phyloP scores from a whole-genome alignment of 1,139 yeast species.

The Sugiyamaella neomexicana region DNA sequence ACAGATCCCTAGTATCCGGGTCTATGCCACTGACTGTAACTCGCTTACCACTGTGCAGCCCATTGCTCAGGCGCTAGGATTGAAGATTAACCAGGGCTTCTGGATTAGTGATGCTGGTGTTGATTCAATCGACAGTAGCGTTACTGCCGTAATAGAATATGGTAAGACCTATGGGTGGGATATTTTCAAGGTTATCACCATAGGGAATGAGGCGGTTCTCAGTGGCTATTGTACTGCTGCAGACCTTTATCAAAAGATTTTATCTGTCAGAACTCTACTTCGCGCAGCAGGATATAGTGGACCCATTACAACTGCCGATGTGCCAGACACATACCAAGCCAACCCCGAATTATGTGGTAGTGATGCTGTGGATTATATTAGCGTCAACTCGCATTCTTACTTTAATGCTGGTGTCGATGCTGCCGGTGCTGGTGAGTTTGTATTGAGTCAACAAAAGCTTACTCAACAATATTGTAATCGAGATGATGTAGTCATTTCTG shows the following conservation, averaged over 20 bases:
- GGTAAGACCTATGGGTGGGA: constrained; percentile 56
- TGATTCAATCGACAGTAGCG: constrained; percentile 63
- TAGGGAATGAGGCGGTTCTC: constrained; percentile 85
- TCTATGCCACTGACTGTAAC: constrained; percentile 85
- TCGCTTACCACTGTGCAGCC: constrained; percentile 67
- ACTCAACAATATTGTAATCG: constrained; percentile 47
- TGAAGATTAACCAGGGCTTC: constrained; percentile 80
- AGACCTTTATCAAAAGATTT: constrained; percentile 62
- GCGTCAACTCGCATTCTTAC: constrained; percentile 84
- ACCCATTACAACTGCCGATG: constrained; percentile 77
- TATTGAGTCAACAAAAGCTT: constrained; percentile 57
- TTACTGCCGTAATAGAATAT: constrained; percentile 53
- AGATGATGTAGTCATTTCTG: constrained; percentile 56
- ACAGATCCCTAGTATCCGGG: constrained; percentile 65
- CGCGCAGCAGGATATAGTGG: constrained; percentile 76
- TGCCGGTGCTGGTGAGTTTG: constrained; percentile 68
- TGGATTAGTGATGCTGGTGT: constrained; percentile 68
- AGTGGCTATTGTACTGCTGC: constrained; percentile 58
- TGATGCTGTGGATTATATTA: constrained; percentile 68
- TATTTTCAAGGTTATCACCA: constrained; percentile 67
- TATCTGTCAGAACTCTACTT: constrained; percentile 59
- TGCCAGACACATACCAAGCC: constrained; percentile 68
- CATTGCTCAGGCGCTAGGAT: constrained; percentile 57
- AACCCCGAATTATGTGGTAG: constrained; percentile 71
- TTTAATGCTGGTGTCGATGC: constrained; percentile 67